Conservation (phyloP, 306 rosid species). For the Quercus rubra region DNA sequence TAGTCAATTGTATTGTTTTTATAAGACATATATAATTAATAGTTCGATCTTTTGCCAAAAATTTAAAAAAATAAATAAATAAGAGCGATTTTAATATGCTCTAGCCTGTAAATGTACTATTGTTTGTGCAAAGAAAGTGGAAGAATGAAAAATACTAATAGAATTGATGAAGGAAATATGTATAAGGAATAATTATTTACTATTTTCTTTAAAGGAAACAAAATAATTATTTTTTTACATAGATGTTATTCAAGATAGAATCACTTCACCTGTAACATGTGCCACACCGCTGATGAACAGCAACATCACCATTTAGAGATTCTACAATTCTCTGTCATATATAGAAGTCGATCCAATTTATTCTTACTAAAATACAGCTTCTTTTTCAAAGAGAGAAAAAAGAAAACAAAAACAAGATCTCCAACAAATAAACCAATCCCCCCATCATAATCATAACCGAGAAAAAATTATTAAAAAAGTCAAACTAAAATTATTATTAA, state of each 20-base stretch:
- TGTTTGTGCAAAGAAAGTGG: background rate
- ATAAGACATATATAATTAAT: too few relatives aligned
- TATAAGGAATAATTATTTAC: background rate
- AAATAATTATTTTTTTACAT: background rate
- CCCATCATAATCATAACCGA: constrained; percentile 6
- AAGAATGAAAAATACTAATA: background rate
- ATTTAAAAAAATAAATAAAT: too few relatives aligned
- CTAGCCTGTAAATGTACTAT: too few relatives aligned
- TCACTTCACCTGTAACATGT: background rate
- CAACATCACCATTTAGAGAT: constrained; percentile 5
- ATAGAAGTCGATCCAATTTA: constrained; percentile 15
- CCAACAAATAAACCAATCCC: constrained; percentile 67
- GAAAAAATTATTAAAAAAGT: constrained; percentile 12
- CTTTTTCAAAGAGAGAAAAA: constrained; percentile 10
- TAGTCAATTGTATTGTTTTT: background rate
- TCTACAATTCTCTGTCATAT: constrained; percentile 8
- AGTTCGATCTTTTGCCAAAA: too few relatives aligned
- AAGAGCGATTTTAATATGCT: too few relatives aligned
- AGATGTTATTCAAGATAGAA: background rate
- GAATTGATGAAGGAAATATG: background rate
- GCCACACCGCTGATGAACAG: constrained; percentile 9
- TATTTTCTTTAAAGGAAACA: background rate
- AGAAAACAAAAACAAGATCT: constrained; percentile 32
- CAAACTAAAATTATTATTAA: background rate
- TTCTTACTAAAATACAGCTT: constrained; percentile 48